Conservation (phyloP, 2,329 filamentous ascomycete species). For the Botryotinia convoluta region DNA sequence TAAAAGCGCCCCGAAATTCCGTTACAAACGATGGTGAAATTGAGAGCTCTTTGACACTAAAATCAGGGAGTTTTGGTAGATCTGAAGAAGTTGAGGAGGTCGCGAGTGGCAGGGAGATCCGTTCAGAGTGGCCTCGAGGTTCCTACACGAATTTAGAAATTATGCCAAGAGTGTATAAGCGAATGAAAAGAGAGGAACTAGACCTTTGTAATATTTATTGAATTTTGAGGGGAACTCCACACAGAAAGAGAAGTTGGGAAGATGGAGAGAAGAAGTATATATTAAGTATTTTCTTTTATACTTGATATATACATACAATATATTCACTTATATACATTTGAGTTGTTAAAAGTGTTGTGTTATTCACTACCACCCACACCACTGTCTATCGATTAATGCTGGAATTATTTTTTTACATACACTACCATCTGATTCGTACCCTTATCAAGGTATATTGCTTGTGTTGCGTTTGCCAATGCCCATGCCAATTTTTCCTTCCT, state of each 20-base stretch:
- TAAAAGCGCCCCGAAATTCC: background rate
- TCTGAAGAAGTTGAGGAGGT: slow-evolving; percentile 18
- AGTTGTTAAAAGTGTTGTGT: background rate
- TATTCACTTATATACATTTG: no score
- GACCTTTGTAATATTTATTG: slow-evolving; percentile 12
- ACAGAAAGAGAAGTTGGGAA: background rate
- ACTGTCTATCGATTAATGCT: background rate
- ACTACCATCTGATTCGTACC: slow-evolving; percentile 2
- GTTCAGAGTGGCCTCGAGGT: slow-evolving; percentile 16
- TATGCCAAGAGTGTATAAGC: slow-evolving; percentile 21
- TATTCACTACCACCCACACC: background rate
- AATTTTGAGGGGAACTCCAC: slow-evolving; percentile 12
- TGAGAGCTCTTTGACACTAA: slow-evolving; percentile 22
- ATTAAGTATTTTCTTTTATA: background rate
- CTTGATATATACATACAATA: background rate
- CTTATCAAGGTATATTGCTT: background rate
- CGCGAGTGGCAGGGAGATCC: slow-evolving; percentile 20
- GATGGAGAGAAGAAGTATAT: background rate
- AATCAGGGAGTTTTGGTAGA: slow-evolving; percentile 21
- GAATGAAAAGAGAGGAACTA: slow-evolving; percentile 17
- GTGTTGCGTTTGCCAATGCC: background rate
- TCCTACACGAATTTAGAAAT: slow-evolving; percentile 24
- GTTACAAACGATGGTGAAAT: slow-evolving; percentile 12
- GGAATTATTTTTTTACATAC: background rate
- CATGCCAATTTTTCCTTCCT: background rate